Evolutionary conservation across 331 rosid species (phyloP).

Genomic region (Phaseolus coccineus): DNA sequence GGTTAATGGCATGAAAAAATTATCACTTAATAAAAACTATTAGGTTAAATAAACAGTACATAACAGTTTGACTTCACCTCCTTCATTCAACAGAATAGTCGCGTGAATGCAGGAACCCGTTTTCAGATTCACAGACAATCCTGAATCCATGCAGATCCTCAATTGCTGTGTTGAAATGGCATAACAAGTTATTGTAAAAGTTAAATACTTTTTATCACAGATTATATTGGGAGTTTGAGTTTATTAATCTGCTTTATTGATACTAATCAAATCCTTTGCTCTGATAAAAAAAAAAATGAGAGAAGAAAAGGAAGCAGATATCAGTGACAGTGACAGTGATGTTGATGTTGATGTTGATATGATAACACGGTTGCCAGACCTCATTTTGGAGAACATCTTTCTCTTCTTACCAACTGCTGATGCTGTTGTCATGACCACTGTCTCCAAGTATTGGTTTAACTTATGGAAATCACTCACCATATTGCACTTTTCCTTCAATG

Average conservation of each 20-base stretch:
- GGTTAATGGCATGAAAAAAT: no score
- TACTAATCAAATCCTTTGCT: not conserved
- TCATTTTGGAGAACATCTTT: not conserved
- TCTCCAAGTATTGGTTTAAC: not conserved
- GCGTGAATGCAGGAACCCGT: not conserved
- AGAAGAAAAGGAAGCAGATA: not conserved
- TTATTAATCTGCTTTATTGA: not conserved
- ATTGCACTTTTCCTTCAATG: not conserved
- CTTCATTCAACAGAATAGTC: not conserved
- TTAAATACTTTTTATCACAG: not conserved
- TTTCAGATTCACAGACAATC: not conserved
- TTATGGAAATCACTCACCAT: not conserved
- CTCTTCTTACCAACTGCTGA: not conserved
- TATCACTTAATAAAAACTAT: no score
- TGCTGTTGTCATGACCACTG: not conserved
- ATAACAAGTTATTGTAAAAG: not conserved
- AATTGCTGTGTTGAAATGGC: no score
- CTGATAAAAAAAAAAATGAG: not conserved
- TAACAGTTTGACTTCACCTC: not conserved
- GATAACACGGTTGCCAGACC: not conserved
- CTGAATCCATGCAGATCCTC: no score
- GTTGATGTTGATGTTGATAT: not conserved
- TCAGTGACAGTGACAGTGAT: no score
- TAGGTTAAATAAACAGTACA: no score
- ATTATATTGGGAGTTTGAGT: not conserved